These are phyloP conservation scores for Serendipita sp. DNA, from an alignment of 768 basidiomycete genomes.

Conservation along the genomic window DNA sequence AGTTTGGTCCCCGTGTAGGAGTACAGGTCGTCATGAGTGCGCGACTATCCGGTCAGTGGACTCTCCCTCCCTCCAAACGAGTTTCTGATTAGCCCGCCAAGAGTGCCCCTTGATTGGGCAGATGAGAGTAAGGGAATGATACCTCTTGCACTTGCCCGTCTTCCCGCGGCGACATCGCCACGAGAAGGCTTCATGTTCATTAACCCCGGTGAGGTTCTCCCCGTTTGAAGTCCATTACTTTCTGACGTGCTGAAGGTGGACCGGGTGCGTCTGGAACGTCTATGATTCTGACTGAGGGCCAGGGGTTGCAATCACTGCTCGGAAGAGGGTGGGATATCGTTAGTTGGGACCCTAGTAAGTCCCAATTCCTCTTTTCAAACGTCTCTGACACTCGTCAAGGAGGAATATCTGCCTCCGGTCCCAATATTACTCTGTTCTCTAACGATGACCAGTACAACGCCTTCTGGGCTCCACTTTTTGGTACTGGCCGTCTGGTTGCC, in stretches of 20 bases:
- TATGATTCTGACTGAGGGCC: not conserved
- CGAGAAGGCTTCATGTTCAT: not conserved
- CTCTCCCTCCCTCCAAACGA: too few relatives aligned
- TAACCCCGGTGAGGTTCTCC: not conserved
- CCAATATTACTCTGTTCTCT: not conserved
- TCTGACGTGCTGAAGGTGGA: not conserved
- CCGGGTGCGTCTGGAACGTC: not conserved
- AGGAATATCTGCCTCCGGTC: not conserved
- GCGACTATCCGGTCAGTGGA: too few relatives aligned
- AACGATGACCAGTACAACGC: not conserved
- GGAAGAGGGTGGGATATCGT: not conserved
- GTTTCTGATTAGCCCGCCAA: not conserved
- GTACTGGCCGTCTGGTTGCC: not conserved
- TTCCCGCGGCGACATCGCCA: not conserved
- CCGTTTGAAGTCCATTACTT: not conserved
- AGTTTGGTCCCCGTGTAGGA: too few relatives aligned
- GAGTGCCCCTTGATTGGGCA: not conserved
- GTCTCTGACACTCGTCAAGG: not conserved
- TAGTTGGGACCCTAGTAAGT: not conserved
- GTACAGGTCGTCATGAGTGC: too few relatives aligned
- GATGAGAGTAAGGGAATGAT: not conserved
- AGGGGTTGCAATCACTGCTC: not conserved
- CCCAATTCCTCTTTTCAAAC: not conserved
- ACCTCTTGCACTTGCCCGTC: not conserved
- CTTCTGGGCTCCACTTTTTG: not conserved